Conservation (phyloP, 768 basidiomycete genomes). For the Lentinula raphanica region DNA sequence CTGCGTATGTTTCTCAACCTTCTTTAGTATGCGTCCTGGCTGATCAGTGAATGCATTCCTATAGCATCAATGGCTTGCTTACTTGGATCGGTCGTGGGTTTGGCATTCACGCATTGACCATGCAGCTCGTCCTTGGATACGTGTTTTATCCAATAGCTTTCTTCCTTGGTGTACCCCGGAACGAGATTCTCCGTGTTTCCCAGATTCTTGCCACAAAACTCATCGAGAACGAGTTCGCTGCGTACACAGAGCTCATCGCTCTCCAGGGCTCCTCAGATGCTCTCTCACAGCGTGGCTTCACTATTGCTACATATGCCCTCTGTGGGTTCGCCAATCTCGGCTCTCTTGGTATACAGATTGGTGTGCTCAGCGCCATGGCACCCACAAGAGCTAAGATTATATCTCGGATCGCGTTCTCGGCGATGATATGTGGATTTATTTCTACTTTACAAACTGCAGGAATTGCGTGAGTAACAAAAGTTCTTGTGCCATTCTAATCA, state of each 20-base stretch:
- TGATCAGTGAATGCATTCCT: background rate
- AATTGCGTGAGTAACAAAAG: slow-evolving; percentile 55
- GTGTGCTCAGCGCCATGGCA: slow-evolving; percentile 66
- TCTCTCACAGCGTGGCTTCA: slow-evolving; percentile 68
- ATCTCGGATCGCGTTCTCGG: slow-evolving; percentile 60
- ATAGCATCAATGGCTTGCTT: slow-evolving; percentile 72
- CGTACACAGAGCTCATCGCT: slow-evolving; percentile 57
- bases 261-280: slow-evolving; percentile 36
- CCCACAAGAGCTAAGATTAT: slow-evolving; percentile 68
- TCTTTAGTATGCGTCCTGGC: background rate
- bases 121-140: slow-evolving; percentile 83
- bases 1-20: slow-evolving; percentile 31
- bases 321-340: slow-evolving; percentile 90
- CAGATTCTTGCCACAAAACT: slow-evolving; percentile 83
- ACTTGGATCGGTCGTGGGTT: slow-evolving; percentile 89
- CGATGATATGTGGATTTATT: slow-evolving; percentile 68
- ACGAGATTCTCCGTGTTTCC: slow-evolving; percentile 78
- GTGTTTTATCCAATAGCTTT: slow-evolving; percentile 85
- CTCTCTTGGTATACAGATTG: slow-evolving; percentile 82
- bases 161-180: slow-evolving; percentile 71
- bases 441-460: slow-evolving; percentile 56
- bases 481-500: slow-evolving; percentile 15
- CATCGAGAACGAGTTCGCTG: slow-evolving; percentile 83
- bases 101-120: slow-evolving; percentile 74
- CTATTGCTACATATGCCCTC: slow-evolving; percentile 81